Base-by-base conservation (phyloP, 1,284 basidiomycete species). In the Microbotryum lychnidis-dioicae region DNA sequence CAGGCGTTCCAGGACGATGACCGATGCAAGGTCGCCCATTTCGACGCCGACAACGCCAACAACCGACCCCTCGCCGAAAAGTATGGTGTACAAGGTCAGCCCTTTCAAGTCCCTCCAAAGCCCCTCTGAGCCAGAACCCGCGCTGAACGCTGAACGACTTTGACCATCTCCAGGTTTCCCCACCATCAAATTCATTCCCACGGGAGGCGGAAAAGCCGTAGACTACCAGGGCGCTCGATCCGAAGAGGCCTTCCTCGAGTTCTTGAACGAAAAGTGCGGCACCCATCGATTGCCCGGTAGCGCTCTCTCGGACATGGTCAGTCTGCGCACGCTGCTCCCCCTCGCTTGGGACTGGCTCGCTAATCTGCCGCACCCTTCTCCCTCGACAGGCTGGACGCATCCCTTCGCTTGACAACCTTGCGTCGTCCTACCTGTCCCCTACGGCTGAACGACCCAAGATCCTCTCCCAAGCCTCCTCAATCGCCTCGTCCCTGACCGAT, bases 111-210 rank as follows among this genome's bases (percentile, higher is more conserved):
- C 2, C 12, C 25, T 50, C 7, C 46, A n/a, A 29, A n/a, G 14
- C 37, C 48, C 46, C n/a, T n/a, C 37, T n/a, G 16, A 8, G 21
- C 5, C 31, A 16, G 25, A 6, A 10, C 52, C 18, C n/a, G 6
- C 29, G 21, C 50, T 16, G 2, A 14, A 29, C 31, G 7, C 31
- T 31, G 25, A 14, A 10, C 16, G 23, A 25, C 49, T 25, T 25
- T 12, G 2, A 25, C 5, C 25, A 29, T 27, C 29, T 25, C 14
- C 21, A 10, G 72, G 72, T 88, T 80, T 83, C 84, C 94, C 94
- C 0, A 97, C 92, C 20, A 84, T 98, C 79, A 92, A 89, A 62
- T 96, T 94, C 81, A 97, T 93, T 84, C 82, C 89, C 71, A 86
- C 86, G 74, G 89, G 80, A 64, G 73, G 72, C 16, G 58, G 57